Conservation (phyloP, 352 stramenopile genomes). For the Phytophthora sojae region DNA sequence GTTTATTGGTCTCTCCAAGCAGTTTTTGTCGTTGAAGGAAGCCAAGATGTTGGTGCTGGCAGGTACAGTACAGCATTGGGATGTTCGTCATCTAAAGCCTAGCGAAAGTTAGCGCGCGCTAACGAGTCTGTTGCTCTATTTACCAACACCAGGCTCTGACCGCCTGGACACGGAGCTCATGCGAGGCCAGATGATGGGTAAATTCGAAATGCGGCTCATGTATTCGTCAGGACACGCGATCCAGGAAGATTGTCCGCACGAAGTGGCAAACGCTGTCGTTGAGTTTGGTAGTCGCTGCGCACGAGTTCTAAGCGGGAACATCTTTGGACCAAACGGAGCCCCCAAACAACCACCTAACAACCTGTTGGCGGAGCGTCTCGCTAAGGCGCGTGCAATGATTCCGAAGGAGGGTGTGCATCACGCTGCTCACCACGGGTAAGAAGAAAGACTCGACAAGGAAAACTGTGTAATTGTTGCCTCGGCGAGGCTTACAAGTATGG, state of each 20-base stretch:
- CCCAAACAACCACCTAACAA: slow-evolving; percentile 43
- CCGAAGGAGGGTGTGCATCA: slow-evolving; percentile 44
- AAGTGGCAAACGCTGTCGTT: slow-evolving; percentile 68
- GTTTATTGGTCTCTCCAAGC: slow-evolving; percentile 86
- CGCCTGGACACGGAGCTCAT: slow-evolving; percentile 89
- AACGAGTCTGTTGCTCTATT: slow-evolving; percentile 1
- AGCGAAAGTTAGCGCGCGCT: not conserved
- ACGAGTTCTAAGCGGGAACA: slow-evolving; percentile 42
- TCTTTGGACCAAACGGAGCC: slow-evolving; percentile 42
- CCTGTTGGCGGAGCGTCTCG: slow-evolving; percentile 56
- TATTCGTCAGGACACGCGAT: slow-evolving; percentile 91
- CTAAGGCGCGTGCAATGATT: slow-evolving; percentile 68
- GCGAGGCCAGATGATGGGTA: slow-evolving; percentile 92
- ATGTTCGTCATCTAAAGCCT: not conserved
- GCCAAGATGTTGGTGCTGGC: slow-evolving; percentile 89
- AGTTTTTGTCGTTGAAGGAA: slow-evolving; percentile 79
- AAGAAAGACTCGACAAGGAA: not conserved
- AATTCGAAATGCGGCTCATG: slow-evolving; percentile 89
- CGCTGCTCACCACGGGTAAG: slow-evolving; percentile 22
- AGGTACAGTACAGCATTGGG: slow-evolving; percentile 24
- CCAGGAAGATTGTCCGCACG: slow-evolving; percentile 86
- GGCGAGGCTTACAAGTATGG: slow-evolving; percentile 28
- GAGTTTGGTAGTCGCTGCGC: slow-evolving; percentile 73
- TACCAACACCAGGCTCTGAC: slow-evolving; percentile 58
- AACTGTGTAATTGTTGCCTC: slow-evolving; percentile 33